Conservation (phyloP, 148 eudicot genomes). For the Suaeda aralocaspica region DNA sequence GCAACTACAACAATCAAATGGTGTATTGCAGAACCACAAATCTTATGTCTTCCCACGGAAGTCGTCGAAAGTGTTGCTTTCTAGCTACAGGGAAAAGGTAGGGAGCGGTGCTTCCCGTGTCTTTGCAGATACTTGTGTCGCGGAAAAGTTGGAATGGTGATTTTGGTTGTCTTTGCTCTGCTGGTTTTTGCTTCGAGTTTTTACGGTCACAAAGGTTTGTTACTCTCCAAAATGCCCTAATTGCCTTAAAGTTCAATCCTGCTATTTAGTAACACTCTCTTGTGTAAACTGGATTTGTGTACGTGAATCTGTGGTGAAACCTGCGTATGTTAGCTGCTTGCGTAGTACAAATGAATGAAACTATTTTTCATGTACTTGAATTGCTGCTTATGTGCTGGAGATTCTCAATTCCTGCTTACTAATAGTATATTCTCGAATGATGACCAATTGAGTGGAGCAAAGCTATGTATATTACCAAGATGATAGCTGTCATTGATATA, state of each 20-base stretch:
- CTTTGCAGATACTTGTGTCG: constrained; percentile 48
- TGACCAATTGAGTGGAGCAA: too few relatives aligned
- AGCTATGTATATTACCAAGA: too few relatives aligned
- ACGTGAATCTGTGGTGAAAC: not conserved
- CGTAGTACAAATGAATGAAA: not conserved
- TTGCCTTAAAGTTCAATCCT: not conserved
- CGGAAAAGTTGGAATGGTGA: constrained; percentile 67
- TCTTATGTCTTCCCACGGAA: constrained; percentile 43
- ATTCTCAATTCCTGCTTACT: not conserved
- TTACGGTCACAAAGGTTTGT: constrained; percentile 60
- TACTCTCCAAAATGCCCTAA: not conserved
- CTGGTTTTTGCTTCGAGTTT: constrained; percentile 58
- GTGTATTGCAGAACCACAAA: constrained; percentile 46
- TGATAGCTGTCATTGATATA: too few relatives aligned
- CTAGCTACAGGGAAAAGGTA: constrained; percentile 77
- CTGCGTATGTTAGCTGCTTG: not conserved
- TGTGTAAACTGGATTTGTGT: not conserved
- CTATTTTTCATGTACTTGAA: constrained; percentile 3
- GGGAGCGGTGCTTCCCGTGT: constrained; percentile 56
- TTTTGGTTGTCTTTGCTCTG: constrained; percentile 53
- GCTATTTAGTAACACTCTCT: not conserved
- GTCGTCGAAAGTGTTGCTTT: constrained; percentile 48
- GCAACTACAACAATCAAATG: constrained; percentile 58
- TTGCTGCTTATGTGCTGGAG: not conserved
- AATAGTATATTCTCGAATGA: too few relatives aligned